These are phyloP conservation scores for Chaetomium strumarium DNA, from an alignment of 2,329 filamentous ascomycete genomes.

Conservation along the genomic window DNA sequence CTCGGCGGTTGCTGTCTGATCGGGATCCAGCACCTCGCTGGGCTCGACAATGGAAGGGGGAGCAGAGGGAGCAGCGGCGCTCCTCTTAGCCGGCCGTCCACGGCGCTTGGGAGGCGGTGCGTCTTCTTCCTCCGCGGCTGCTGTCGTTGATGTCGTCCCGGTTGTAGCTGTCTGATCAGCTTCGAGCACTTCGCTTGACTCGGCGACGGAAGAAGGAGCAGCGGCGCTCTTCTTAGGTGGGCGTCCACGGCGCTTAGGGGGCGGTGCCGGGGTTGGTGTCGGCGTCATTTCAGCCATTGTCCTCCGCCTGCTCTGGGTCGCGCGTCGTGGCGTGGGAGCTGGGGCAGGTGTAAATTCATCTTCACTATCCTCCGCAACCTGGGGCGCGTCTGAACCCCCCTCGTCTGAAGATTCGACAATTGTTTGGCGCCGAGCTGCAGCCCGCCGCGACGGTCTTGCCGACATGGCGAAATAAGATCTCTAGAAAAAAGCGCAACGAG, in stretches of 20 bases:
- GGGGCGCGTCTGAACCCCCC: slow-evolving; percentile 52
- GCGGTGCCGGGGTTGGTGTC: slow-evolving; percentile 23
- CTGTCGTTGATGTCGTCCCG: slow-evolving; percentile 7
- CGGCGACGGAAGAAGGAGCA: slow-evolving; percentile 38
- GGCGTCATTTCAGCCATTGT: slow-evolving; percentile 37
- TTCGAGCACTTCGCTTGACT: slow-evolving; percentile 56
- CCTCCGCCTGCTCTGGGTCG: slow-evolving; percentile 32
- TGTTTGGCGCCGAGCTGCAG: slow-evolving; percentile 60
- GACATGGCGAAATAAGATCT: slow-evolving; percentile 30
- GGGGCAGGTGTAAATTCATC: slow-evolving; percentile 77
- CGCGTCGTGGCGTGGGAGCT: slow-evolving; percentile 41
- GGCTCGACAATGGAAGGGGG: slow-evolving; percentile 44
- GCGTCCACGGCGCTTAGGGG: slow-evolving; percentile 27
- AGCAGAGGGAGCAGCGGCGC: slow-evolving; percentile 30
- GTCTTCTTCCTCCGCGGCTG: background rate
- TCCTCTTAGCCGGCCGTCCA: slow-evolving; percentile 38
- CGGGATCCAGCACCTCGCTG: slow-evolving; percentile 54
- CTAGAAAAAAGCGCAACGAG: slow-evolving; percentile 9
- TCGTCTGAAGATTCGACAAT: slow-evolving; percentile 73
- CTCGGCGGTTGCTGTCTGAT: slow-evolving; percentile 36
- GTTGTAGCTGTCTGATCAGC: slow-evolving; percentile 42
- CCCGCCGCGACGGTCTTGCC: slow-evolving; percentile 40
- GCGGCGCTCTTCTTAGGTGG: slow-evolving; percentile 39
- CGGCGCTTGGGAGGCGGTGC: slow-evolving; percentile 26
- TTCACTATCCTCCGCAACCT: slow-evolving; percentile 54